A percentile compares a stretch with the other conserved stretches of the same genome.
Conservation (phyloP, 495 filamentous ascomycete species). For the Astrothelium subdiscretum region DNA sequence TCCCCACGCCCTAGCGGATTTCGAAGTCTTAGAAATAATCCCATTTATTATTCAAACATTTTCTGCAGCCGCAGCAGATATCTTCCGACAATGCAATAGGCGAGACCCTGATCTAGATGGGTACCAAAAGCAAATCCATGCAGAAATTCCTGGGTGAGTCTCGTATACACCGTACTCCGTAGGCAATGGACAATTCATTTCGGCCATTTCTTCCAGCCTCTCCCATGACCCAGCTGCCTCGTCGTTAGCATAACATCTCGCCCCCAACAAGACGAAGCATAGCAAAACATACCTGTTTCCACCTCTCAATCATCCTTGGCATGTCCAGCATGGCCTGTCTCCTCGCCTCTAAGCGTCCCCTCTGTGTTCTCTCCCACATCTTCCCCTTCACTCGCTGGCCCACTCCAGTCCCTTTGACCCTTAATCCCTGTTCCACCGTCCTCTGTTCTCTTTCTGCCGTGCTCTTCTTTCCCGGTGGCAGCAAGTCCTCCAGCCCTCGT, state of each 20-base stretch:
- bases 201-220: conserved; percentile 87
- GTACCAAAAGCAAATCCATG: too few species aligned
- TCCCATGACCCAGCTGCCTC: conserved; percentile 65
- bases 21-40: too few species aligned
- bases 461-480: conserved; percentile 68
- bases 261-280: background rate
- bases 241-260: conserved; percentile 12
- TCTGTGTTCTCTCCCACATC: conserved; percentile 78
- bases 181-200: conserved; percentile 36
- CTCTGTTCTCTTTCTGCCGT: conserved; percentile 54
- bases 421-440: conserved; percentile 58
- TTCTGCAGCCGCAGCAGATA: too few species aligned
- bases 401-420: conserved; percentile 80
- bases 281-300: conserved; percentile 67
- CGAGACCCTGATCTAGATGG: too few species aligned
- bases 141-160: too few species aligned
- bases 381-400: conserved; percentile 94
- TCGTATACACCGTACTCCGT: too few species aligned
- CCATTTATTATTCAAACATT: too few species aligned
- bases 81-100: too few species aligned
- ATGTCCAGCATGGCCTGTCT: conserved; percentile 88
- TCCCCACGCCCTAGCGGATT: too few species aligned
- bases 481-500: conserved; percentile 70
- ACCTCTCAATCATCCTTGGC: conserved; percentile 77
- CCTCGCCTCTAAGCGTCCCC: conserved; percentile 71